Evolutionary conservation across 2,329 filamentous ascomycete species (phyloP).

Genomic region (Colletotrichum ledebouriae): DNA sequence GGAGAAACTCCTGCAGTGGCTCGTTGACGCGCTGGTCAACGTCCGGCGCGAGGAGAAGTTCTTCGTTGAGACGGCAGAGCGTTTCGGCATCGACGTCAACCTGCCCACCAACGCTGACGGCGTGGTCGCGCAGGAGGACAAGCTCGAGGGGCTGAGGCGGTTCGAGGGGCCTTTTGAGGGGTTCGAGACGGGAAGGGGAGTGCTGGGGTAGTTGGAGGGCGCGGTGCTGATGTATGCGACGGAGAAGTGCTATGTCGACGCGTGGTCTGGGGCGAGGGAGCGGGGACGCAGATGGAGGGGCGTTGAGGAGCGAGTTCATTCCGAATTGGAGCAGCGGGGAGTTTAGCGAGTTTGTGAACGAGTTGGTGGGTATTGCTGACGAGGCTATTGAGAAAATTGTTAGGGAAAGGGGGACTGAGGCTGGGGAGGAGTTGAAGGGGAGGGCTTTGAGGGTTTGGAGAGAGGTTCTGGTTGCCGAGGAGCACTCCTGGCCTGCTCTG

Average conservation of each 20-base stretch:
- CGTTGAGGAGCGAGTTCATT: constrained; percentile 74
- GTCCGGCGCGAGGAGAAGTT: constrained; percentile 76
- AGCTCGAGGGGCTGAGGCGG: constrained; percentile 56
- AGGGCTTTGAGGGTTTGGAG: constrained; percentile 60
- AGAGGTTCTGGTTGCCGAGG: constrained; percentile 68
- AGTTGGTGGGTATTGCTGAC: constrained; percentile 68
- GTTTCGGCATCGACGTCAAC: constrained; percentile 69
- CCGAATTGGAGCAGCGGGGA: constrained; percentile 75
- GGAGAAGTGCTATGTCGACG: constrained; percentile 73
- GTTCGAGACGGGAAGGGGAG: constrained; percentile 60
- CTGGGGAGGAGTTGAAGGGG: constrained; percentile 50
- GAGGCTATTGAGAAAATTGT: constrained; percentile 60
- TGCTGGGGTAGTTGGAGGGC: constrained; percentile 71
- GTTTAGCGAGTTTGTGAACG: constrained; percentile 71
- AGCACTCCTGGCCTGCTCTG: constrained; percentile 67
- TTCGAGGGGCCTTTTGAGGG: constrained; percentile 66
- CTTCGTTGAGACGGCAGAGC: constrained; percentile 73
- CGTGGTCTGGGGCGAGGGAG: constrained; percentile 67
- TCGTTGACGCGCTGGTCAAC: constrained; percentile 75
- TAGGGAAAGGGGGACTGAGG: constrained; percentile 47
- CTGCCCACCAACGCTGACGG: constrained; percentile 45
- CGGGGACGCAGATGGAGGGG: constrained; percentile 73
- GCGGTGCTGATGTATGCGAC: constrained; percentile 83
- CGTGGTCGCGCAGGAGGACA: constrained; percentile 48
- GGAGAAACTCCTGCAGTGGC: constrained; percentile 68